Evolutionary conservation across 2,329 filamentous ascomycete genomes (phyloP).

Genomic region (Claviceps africana): DNA sequence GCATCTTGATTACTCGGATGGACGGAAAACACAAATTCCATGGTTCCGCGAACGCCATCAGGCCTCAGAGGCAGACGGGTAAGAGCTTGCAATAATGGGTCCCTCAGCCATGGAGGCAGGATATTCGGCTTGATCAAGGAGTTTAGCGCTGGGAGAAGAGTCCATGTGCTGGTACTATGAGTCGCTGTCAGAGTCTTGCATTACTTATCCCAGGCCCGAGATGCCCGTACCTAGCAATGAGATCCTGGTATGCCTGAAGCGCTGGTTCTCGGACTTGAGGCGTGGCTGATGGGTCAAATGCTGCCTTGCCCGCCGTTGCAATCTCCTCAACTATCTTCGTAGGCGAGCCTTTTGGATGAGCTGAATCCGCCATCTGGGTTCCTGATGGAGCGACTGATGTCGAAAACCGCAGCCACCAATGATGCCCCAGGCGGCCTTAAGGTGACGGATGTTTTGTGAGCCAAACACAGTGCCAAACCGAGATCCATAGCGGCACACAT

Average conservation of each 20-base stretch:
- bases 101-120: conserved; percentile 45
- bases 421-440: background rate
- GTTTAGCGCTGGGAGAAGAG: conserved; percentile 47
- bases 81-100: conserved; percentile 41
- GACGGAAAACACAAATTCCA: conserved; percentile 59
- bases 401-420: background rate
- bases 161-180: conserved; percentile 28
- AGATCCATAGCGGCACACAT: background rate
- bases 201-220: background rate
- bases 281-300: conserved; percentile 31
- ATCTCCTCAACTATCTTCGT: conserved; percentile 21
- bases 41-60: conserved; percentile 50
- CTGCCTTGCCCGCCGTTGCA: conserved; percentile 29
- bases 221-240: conserved; percentile 33
- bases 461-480: background rate
- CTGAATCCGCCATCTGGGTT: conserved; percentile 15
- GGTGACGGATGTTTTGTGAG: background rate
- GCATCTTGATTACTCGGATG: conserved; percentile 39
- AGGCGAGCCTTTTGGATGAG: conserved; percentile 9
- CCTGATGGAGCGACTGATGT: background rate
- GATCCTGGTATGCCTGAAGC: conserved; percentile 27
- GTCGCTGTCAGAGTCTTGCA: background rate
- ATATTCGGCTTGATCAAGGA: conserved; percentile 47
- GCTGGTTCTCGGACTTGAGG: conserved; percentile 21
- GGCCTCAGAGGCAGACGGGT: conserved; percentile 46